These are phyloP conservation scores for Daldinia vernicosa DNA, from an alignment of 495 filamentous ascomycete genomes.

Conservation along the genomic window DNA sequence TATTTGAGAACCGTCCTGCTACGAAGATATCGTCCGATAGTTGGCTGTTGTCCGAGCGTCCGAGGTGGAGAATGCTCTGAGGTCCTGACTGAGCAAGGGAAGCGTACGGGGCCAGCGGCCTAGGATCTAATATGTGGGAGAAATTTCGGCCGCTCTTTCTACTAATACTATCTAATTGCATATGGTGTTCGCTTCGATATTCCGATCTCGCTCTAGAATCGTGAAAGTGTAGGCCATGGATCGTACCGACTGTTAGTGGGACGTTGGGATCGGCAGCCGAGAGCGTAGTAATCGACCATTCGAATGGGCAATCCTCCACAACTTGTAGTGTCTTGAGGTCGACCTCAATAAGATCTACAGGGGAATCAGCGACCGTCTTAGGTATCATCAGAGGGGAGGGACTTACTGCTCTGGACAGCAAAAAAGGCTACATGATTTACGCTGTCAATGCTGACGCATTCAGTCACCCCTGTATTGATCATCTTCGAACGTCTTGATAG, in stretches of 20 bases:
- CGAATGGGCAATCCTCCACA: slow-evolving; percentile 75
- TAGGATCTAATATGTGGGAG: slow-evolving; percentile 44
- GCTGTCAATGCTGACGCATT: slow-evolving; percentile 85
- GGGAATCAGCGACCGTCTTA: slow-evolving; percentile 39
- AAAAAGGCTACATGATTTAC: slow-evolving; percentile 75
- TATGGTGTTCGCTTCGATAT: slow-evolving; percentile 34
- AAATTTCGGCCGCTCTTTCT: slow-evolving; percentile 46
- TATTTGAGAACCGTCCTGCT: slow-evolving; percentile 88
- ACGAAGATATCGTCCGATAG: slow-evolving; percentile 76
- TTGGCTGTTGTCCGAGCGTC: slow-evolving; percentile 60
- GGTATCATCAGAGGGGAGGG: not conserved
- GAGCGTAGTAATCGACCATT: slow-evolving; percentile 83
- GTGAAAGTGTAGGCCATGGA: slow-evolving; percentile 81
- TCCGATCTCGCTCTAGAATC: slow-evolving; percentile 67
- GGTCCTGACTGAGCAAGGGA: slow-evolving; percentile 83
- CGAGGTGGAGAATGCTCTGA: slow-evolving; percentile 81
- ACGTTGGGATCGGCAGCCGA: slow-evolving; percentile 76
- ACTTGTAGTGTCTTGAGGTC: slow-evolving; percentile 82
- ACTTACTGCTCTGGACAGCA: slow-evolving; percentile 73
- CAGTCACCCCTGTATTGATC: slow-evolving; percentile 75
- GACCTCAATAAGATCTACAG: slow-evolving; percentile 74
- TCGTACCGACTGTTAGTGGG: slow-evolving; percentile 88
- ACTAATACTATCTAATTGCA: slow-evolving; percentile 49
- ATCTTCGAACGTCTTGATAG: slow-evolving; percentile 53
- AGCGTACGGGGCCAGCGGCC: slow-evolving; percentile 67